Conservation (phyloP, 331 rosid species). For the Quercus phellos region DNA sequence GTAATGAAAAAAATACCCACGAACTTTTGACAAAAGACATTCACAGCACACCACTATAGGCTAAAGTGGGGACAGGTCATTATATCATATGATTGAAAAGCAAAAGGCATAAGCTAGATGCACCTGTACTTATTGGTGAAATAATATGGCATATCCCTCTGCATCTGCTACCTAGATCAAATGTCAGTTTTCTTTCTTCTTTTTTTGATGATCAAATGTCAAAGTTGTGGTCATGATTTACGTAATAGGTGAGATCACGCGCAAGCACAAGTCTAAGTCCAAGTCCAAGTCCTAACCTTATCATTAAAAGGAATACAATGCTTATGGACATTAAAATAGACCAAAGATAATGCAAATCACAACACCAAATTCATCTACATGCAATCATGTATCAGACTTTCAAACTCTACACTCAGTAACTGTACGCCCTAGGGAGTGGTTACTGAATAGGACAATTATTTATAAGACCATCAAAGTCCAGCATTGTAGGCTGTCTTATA, state of each 20-base stretch:
- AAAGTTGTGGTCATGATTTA: slow-evolving; percentile 7
- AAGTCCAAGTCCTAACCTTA: too few species aligned
- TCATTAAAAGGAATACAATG: too few species aligned
- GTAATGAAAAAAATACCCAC: slow-evolving; percentile 7
- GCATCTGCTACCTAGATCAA: not conserved
- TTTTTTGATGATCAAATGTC: not conserved
- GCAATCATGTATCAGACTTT: not conserved
- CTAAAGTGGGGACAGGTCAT: not conserved
- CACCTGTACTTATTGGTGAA: not conserved
- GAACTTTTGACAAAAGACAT: not conserved
- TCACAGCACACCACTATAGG: not conserved
- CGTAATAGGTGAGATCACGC: not conserved
- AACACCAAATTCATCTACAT: too few species aligned
- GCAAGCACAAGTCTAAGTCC: not conserved
- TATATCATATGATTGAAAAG: not conserved
- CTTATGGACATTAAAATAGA: too few species aligned
- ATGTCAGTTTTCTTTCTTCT: not conserved
- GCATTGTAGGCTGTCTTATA: not conserved
- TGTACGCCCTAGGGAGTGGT: not conserved
- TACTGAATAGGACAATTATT: not conserved
- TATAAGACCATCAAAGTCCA: not conserved
- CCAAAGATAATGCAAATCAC: too few species aligned
- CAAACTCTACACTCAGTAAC: too few species aligned
- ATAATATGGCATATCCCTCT: not conserved
- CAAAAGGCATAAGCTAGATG: not conserved